Evolutionary conservation across 345 rosid genomes (phyloP).

Genomic region (Punica granatum): DNA sequence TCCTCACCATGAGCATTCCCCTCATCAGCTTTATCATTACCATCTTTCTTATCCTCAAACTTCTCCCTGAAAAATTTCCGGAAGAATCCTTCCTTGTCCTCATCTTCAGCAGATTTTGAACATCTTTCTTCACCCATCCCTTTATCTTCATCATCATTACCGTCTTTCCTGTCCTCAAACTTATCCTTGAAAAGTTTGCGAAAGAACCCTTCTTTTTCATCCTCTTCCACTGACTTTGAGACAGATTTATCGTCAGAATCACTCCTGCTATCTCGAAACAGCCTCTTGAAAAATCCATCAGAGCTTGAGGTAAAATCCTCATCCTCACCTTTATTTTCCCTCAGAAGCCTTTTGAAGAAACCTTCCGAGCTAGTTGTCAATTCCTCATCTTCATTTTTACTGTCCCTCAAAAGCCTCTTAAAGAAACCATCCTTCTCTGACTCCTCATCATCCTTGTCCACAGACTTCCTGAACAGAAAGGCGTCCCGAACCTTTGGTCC

Average conservation of each 20-base stretch:
- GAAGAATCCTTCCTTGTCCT: slow-evolving; percentile 90
- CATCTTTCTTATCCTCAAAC: slow-evolving; percentile 74
- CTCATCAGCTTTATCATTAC: slow-evolving; percentile 45
- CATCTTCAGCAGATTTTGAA: slow-evolving; percentile 66
- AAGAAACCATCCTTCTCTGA: slow-evolving; percentile 92
- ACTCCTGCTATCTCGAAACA: slow-evolving; percentile 58
- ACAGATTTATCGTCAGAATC: slow-evolving; percentile 38
- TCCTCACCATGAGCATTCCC: slow-evolving; percentile 48
- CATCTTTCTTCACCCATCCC: slow-evolving; percentile 33
- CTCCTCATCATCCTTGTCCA: slow-evolving; percentile 86
- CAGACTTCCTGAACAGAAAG: slow-evolving; percentile 84
- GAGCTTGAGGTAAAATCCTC: slow-evolving; percentile 58
- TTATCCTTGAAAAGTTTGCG: slow-evolving; percentile 76
- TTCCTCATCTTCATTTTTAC: slow-evolving; percentile 73
- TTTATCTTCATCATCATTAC: slow-evolving; percentile 41
- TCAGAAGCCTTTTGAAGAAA: slow-evolving; percentile 70
- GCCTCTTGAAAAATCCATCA: slow-evolving; percentile 73
- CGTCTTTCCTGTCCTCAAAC: slow-evolving; percentile 67
- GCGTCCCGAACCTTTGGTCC: slow-evolving; percentile 95
- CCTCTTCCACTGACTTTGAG: slow-evolving; percentile 61
- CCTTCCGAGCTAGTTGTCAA: slow-evolving; percentile 60
- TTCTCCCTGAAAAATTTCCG: slow-evolving; percentile 77
- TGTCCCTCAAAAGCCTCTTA: slow-evolving; percentile 84
- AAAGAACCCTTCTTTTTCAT: slow-evolving; percentile 81
- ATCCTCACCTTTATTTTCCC: slow-evolving; percentile 59